Base-by-base conservation (phyloP, 805 yeast species). In the Saturnispora gosingensis region DNA sequence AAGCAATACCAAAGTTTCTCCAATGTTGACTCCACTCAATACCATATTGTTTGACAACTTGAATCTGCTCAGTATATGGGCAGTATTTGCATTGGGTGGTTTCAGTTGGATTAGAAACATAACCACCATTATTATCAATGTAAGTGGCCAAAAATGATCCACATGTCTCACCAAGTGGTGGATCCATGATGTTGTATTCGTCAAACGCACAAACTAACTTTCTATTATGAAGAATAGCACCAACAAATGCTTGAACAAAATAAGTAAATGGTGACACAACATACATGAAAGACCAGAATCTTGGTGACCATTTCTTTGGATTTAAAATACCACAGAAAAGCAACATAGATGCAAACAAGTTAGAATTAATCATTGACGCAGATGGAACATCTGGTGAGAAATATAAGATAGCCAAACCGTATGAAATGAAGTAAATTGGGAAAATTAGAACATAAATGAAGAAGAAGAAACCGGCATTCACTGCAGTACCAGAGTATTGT, bases 211-310 rank as follows among this genome's bases (percentile, higher is more conserved):
- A 83, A 15, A 54, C 57, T 10, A 85, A 79, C 38, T 66, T 62
- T 56, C 75, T 71, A 34, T 73, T 73, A 55, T 82, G 81, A 58
- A 75, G 68, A 52, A 74, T 72, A 32, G 64, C 68, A 45, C 70
- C 74, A 49, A 83, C 72, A 57, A 82, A 72, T 40, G 79, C 76
- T 59, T 80, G 81, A 50, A 85, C 72, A 65, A 83, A 78, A 61
- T 85, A 86, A 1, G 88, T 83, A 68, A 76, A 77, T 24, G 84
- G 91, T 32, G 85, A 81, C 36, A 72, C 76, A 54, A 81, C 77
- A 72, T 83, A 81, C 88, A 86, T 83, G 67, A 83, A 86, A 47
- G 77, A 79, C 93, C 93, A 85, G 72, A 86, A 86, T 4, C 83
- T 81, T 32, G 93, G 90, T 76, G 85, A 77, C 54, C 72, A 70